phyloP scores from a whole-genome alignment of 2,329 filamentous ascomycete genomes.

The Neofusicoccum laricinum region DNA sequence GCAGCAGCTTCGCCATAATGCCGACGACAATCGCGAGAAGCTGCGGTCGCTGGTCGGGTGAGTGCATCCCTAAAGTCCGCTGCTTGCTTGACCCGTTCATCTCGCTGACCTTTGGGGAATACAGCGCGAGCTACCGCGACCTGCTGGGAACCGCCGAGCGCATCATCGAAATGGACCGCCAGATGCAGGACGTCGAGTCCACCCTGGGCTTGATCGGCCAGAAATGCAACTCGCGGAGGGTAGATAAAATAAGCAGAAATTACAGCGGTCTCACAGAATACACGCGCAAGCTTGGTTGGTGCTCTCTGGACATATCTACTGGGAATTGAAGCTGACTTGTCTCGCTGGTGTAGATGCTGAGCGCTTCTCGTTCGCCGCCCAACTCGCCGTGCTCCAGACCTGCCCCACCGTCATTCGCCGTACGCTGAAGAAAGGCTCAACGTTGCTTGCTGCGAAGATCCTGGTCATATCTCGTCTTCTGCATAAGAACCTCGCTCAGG shows the following conservation, averaged over 20 bases:
- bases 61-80: conserved; percentile 20
- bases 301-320: not conserved
- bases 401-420: conserved; percentile 53
- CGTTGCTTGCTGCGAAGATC: conserved; percentile 58
- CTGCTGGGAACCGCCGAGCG: conserved; percentile 87
- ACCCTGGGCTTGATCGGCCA: conserved; percentile 70
- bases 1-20: conserved; percentile 61
- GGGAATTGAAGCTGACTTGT: not conserved
- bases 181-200: conserved; percentile 72
- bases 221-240: conserved; percentile 69
- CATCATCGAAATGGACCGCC: conserved; percentile 83
- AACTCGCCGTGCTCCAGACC: conserved; percentile 57
- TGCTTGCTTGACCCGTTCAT: not conserved
- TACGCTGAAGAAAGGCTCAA: conserved; percentile 50
- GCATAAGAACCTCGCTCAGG: conserved; percentile 66
- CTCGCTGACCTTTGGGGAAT: not conserved
- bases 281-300: conserved; percentile 41
- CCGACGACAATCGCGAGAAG: conserved; percentile 63
- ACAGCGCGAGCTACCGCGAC: conserved; percentile 72
- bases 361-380: conserved; percentile 51
- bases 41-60: conserved; percentile 65
- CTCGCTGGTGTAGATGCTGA: conserved; percentile 34
- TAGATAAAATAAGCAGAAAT: conserved; percentile 63
- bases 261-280: conserved; percentile 51
- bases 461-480: conserved; percentile 74